Evolutionary conservation across 148 eudicot species (phyloP).

Genomic region (Rhododendron griersonianum): DNA sequence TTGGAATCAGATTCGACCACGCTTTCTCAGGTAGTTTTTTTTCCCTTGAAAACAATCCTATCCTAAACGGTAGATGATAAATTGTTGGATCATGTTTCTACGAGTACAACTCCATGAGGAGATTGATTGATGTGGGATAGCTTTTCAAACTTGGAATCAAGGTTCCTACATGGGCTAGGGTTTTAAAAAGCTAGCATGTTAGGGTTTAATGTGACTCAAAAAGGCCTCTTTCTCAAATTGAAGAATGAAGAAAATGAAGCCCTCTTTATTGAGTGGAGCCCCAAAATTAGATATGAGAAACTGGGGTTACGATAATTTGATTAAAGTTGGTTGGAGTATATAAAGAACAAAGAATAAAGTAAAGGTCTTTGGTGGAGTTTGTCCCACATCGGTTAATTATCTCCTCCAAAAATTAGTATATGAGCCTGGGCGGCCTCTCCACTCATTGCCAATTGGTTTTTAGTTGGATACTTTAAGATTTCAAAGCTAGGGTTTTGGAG

Average conservation of each 20-base stretch:
- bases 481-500: background rate
- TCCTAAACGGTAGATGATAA: background rate
- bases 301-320: background rate
- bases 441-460: background rate
- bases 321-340: background rate
- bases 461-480: background rate
- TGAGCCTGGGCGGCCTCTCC: background rate
- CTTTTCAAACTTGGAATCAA: background rate
- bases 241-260: background rate
- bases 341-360: background rate
- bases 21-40: slow-evolving; percentile 51
- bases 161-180: background rate
- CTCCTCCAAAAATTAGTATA: background rate
- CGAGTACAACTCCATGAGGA: background rate
- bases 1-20: slow-evolving; percentile 62
- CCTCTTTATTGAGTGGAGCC: background rate
- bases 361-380: background rate
- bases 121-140: background rate
- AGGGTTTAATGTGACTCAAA: background rate
- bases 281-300: background rate
- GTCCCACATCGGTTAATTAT: background rate
- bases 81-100: background rate
- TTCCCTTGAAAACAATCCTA: background rate
- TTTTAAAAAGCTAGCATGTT: background rate
- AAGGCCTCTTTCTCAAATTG: background rate